A percentile compares a stretch with the other conserved stretches of the same genome.
Evolutionary conservation across 2,329 filamentous ascomycete genomes (phyloP).

Genomic region (Aspergillus bombycis): DNA sequence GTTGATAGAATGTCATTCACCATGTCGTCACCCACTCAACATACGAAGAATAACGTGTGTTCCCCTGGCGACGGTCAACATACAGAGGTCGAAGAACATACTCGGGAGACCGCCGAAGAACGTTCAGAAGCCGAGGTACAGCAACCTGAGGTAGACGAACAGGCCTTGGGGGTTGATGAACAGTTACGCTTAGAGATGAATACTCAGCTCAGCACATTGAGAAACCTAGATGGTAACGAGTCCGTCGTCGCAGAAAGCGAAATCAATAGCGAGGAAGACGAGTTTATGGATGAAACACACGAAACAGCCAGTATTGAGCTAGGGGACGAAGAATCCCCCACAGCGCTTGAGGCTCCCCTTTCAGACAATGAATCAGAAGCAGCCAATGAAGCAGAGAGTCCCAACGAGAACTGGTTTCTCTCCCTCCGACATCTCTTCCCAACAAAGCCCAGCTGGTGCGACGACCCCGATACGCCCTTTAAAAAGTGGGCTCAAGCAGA

Average conservation of each 20-base stretch:
- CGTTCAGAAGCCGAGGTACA: neutral
- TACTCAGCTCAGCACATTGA: neutral
- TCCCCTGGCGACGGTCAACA: neutral
- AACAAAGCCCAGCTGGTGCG: slow-evolving; percentile 33
- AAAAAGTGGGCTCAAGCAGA: slow-evolving; percentile 41
- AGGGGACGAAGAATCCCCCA: slow-evolving; percentile 30
- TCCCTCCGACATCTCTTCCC: slow-evolving; percentile 30
- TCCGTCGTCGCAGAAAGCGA: slow-evolving; percentile 5
- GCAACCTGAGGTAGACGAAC: neutral
- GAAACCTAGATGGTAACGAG: neutral
- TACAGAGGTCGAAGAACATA: neutral
- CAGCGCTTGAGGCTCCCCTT: neutral
- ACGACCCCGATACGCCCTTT: slow-evolving; percentile 42
- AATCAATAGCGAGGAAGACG: slow-evolving; percentile 9
- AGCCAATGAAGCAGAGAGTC: slow-evolving; percentile 11
- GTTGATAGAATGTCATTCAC: slow-evolving; percentile 14
- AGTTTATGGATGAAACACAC: slow-evolving; percentile 27
- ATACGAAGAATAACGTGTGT: neutral
- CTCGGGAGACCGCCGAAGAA: neutral
- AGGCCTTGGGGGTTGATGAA: neutral
- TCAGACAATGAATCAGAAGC: slow-evolving; percentile 3
- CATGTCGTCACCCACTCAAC: slow-evolving; percentile 12
- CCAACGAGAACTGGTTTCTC: slow-evolving; percentile 35
- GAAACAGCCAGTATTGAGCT: slow-evolving; percentile 44
- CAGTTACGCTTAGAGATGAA: neutral